Evolutionary conservation across 805 yeast genomes (phyloP), one percentile per base, ranked within the genome.

Genomic region (Yarrowia sp.): DNA sequence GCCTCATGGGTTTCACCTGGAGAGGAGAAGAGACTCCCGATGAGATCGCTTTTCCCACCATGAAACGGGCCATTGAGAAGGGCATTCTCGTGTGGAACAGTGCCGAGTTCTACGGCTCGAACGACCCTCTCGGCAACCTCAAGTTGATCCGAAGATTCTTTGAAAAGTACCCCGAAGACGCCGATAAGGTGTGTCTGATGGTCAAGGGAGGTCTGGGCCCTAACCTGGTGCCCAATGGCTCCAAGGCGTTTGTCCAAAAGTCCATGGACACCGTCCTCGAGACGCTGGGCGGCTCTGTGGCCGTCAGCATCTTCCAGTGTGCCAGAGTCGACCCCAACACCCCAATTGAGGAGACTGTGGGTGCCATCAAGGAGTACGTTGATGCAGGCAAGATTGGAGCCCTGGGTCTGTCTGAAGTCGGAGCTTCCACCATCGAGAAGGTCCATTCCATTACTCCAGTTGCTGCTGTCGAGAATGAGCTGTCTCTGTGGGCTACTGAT

Each of bases 1-100:
- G 97, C 53, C 82, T 91, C 70, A 91, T 92, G 97, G 85, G 89
- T 68, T 81, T 90, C 75, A 90, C 97, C 0, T 86, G 90, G 91
- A 81, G 83, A 46, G 70, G 50, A 15, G 75, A 73, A 0, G 91
- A 91, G 40, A 76, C 83, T 40, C 83, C 88, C 9, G 76, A 81
- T 64, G 86, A 83, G 19, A 79, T 81, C 66, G 86, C 90, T 2
- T 80, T 86, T 69, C 84, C 78, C 12, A 78, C 85, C 2, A 79
- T 92, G 75, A 81, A 85, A 68, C 78, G 80, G 42, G 87, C 89
- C 34, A 75, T 85, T 38, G 79, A 81, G 77, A 73, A 76, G 69
- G 81, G 86, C 70, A 80, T 85, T 76, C 77, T 77, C 12, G 82
- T 88, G 69, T 79, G 90, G 76, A 91, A 91, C 73, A 87, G 86